These are phyloP conservation scores for Didymella pinodella DNA, from an alignment of 2,329 filamentous ascomycete genomes.

Conservation along the genomic window DNA sequence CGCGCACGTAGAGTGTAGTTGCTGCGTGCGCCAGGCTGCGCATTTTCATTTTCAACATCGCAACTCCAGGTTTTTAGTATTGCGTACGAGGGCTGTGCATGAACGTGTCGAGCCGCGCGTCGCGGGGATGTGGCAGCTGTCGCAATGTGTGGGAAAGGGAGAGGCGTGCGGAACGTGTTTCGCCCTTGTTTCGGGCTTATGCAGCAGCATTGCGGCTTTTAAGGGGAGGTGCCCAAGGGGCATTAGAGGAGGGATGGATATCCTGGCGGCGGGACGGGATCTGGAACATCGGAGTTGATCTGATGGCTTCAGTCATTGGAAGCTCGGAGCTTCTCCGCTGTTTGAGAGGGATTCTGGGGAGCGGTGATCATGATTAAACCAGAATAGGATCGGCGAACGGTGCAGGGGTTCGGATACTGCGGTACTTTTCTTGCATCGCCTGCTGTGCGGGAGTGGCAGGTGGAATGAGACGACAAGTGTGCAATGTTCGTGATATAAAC, in stretches of 20 bases:
- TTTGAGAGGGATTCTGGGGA: not conserved
- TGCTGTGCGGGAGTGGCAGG: not conserved
- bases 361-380: not conserved
- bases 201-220: too few relatives aligned
- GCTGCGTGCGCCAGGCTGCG: not conserved
- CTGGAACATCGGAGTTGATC: not conserved
- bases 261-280: not conserved
- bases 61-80: too few relatives aligned
- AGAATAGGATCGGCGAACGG: not conserved
- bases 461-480: too few relatives aligned
- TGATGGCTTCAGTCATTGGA: not conserved
- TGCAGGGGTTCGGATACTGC: not conserved
- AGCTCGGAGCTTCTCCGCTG: not conserved
- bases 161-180: conserved; percentile 5
- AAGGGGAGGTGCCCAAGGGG: not conserved
- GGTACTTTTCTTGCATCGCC: not conserved
- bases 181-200: conserved; percentile 7
- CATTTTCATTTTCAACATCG: not conserved
- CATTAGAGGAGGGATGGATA: not conserved
- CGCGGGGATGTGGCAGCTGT: conserved; percentile 3
- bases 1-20: not conserved
- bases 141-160: not conserved
- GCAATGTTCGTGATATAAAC: too few relatives aligned
- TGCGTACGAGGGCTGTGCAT: not conserved
- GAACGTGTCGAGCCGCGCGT: conserved; percentile 7